Conservation (phyloP, 352 stramenopile genomes). For the Globisporangium spinosum region DNA sequence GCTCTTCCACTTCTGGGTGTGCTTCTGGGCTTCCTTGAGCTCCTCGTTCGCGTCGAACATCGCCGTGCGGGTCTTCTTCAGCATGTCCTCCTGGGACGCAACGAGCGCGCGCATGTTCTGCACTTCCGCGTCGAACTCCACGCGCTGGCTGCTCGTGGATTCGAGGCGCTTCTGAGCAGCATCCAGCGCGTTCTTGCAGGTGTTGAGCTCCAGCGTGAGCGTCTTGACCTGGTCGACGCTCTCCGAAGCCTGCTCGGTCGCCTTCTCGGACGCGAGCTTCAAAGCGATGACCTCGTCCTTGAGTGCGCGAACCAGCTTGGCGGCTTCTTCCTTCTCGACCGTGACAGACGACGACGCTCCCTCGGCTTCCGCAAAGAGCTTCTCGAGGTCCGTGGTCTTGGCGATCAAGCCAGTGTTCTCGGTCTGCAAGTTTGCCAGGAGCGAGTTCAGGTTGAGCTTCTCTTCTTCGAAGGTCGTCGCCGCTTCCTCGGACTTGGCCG, state of each 20-base stretch:
- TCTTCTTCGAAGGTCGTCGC: slow-evolving; percentile 29
- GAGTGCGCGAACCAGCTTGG: slow-evolving; percentile 31
- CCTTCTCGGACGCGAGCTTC: slow-evolving; percentile 40
- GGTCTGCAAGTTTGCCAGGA: slow-evolving; percentile 29
- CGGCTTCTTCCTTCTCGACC: slow-evolving; percentile 40
- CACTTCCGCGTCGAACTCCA: slow-evolving; percentile 32
- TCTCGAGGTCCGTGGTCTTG: slow-evolving; percentile 25
- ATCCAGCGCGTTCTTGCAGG: slow-evolving; percentile 29
- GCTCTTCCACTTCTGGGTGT: slow-evolving; percentile 71
- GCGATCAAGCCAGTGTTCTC: slow-evolving; percentile 18
- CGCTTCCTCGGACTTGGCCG: slow-evolving; percentile 19
- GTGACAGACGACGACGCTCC: slow-evolving; percentile 17
- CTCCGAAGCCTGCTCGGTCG: slow-evolving; percentile 23
- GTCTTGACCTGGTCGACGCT: slow-evolving; percentile 34
- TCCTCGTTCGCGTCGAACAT: slow-evolving; percentile 71
- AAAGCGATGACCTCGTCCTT: slow-evolving; percentile 52
- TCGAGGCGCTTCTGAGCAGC: slow-evolving; percentile 38
- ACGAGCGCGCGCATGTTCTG: slow-evolving; percentile 36
- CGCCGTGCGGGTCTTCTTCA: slow-evolving; percentile 68
- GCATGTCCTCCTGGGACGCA: slow-evolving; percentile 53
- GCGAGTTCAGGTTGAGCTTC: slow-evolving; percentile 25
- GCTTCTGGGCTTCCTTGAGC: slow-evolving; percentile 65
- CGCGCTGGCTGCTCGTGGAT: slow-evolving; percentile 24
- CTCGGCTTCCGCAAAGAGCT: slow-evolving; percentile 18
- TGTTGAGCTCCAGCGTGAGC: slow-evolving; percentile 32